Base-by-base conservation (phyloP, 179 eudicot genomes). In the Pouteria campechiana region DNA sequence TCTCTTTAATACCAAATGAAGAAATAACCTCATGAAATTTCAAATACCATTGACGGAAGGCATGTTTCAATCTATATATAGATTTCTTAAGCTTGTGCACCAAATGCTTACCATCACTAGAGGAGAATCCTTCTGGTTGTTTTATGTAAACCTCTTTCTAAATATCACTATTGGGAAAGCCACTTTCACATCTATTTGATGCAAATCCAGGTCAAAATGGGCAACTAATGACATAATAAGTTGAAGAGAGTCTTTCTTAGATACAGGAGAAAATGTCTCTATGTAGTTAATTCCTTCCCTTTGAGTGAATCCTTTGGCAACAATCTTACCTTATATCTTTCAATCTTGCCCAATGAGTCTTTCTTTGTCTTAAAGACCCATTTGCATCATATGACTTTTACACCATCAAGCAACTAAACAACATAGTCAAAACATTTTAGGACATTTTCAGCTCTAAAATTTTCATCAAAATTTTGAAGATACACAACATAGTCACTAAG, bases 121-220 rank as follows among this genome's bases (percentile, higher is more conserved):
- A 1, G 49, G 21, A 10, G 18, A 44, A 27, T n/a, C 32, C 24
- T 32, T 32, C 33, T 11, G 47, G 38, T 39, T 7, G 37, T 31
- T 21, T 41, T 37, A 25, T 38, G n/a, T 16, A 40, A 7, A 39
- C 47, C 14, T 52, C 48, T 25, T 52, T 30, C 29, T 41, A 6
- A 10, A 41, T 7, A 21, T 41, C 11, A 5, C 21, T 13, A 29
- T 44, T 44, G 4, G 7, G 36, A 10, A 31, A 11, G 3, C 32
- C 3, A 1, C 21, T 55, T 55, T 55, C 37, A 42, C 45, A 45
- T 45, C 60, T 21, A 39, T 23, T 17, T 44, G 34, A 34, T 53
- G 41, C 6, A 53, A 33, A 13, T 41, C 47, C 14, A 43, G 13
- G 0, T 22, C 47, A 43, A 43, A 43, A 43, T 43, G 47, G 13